Percentiles rank a stretch among this genome's conserved stretches.
Conservation (phyloP, 2,329 filamentous ascomycete species). For the Hymenoscyphus scutula region DNA sequence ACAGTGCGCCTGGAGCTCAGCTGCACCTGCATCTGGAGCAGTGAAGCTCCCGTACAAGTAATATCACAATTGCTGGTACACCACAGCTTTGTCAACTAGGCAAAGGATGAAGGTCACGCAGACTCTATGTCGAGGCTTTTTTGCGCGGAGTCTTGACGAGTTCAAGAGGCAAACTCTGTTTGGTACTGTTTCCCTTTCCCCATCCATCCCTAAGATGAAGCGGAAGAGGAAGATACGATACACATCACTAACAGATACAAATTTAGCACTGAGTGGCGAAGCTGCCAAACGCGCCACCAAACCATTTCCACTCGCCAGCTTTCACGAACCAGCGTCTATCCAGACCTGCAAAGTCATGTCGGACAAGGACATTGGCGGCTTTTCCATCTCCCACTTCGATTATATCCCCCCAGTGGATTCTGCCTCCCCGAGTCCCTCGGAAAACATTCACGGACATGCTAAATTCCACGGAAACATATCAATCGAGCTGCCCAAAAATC, state of each 20-base stretch:
- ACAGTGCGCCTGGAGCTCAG: no score
- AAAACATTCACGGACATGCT: conserved; percentile 54
- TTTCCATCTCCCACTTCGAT: conserved; percentile 71
- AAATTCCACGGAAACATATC: conserved; percentile 88
- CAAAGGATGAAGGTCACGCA: conserved; percentile 46
- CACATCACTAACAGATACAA: conserved; percentile 12
- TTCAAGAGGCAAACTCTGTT: conserved; percentile 54
- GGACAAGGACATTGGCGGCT: conserved; percentile 83
- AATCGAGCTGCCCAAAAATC: conserved; percentile 73
- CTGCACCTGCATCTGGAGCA: no score
- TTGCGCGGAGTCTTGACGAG: conserved; percentile 56
- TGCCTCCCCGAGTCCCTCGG: conserved; percentile 27
- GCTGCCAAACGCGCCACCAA: conserved; percentile 62
- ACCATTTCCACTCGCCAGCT: conserved; percentile 64
- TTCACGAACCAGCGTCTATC: conserved; percentile 50
- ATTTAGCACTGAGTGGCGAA: conserved; percentile 65
- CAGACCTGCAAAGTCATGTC: conserved; percentile 73
- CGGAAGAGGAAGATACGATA: not conserved
- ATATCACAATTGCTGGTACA: not conserved
- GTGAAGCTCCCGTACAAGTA: no score
- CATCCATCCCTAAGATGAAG: not conserved
- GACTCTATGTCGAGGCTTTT: conserved; percentile 50
- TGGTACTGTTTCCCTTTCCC: conserved; percentile 43
- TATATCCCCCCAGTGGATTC: conserved; percentile 30
- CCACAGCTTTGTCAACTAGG: not conserved